Conservation (phyloP, 2,329 filamentous ascomycete species). For the Apiospora koreana region DNA sequence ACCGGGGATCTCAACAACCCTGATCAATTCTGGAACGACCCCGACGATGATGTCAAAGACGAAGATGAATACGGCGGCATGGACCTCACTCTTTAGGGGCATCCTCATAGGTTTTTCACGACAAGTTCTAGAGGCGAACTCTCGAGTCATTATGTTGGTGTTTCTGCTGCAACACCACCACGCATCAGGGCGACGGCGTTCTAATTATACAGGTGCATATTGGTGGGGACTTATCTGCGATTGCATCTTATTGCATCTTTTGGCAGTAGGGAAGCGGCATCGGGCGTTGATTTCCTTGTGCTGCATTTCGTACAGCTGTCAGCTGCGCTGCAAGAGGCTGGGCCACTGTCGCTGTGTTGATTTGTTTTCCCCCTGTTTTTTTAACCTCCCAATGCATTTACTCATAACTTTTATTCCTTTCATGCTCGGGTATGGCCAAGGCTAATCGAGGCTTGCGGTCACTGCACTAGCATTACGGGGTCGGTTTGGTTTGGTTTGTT, state of each 20-base stretch:
- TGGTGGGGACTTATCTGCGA: neutral
- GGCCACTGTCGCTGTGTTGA: neutral
- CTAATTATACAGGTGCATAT: constrained; percentile 4
- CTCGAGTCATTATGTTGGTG: neutral
- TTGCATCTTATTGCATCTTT: constrained; percentile 2
- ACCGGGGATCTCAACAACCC: constrained; percentile 49
- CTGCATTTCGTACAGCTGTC: neutral
- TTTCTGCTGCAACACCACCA: neutral
- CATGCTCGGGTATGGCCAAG: neutral
- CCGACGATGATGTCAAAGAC: constrained; percentile 83
- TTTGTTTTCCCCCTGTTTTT: neutral
- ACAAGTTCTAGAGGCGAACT: constrained; percentile 22
- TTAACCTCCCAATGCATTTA: no score
- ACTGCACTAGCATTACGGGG: neutral
- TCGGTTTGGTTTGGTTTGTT: neutral
- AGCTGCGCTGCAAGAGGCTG: neutral
- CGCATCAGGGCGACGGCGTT: neutral
- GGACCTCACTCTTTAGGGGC: constrained; percentile 1
- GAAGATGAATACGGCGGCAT: constrained; percentile 74
- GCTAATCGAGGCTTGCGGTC: neutral
- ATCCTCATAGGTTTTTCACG: neutral
- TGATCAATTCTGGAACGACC: constrained; percentile 66
- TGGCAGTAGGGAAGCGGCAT: neutral
- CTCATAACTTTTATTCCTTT: neutral
- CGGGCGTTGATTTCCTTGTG: neutral